These are phyloP conservation scores for Talaromyces sp. DNA, from an alignment of 2,329 filamentous ascomycete species.

Conservation along the genomic window DNA sequence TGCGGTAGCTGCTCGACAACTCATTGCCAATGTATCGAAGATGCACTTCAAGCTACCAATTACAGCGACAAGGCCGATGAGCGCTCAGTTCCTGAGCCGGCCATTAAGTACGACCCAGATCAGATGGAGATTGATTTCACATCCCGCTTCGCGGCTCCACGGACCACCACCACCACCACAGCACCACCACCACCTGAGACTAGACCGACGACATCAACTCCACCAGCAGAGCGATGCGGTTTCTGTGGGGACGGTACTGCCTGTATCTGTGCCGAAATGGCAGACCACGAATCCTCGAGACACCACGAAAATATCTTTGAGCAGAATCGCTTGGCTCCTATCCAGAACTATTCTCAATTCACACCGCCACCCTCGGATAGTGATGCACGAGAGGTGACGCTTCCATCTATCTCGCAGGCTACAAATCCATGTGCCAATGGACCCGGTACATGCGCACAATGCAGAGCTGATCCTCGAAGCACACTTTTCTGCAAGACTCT, in stretches of 20 bases:
- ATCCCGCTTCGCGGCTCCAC: conserved; percentile 53
- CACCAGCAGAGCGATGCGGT: conserved; percentile 63
- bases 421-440: conserved; percentile 57
- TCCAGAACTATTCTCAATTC: conserved; percentile 47
- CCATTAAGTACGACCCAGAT: conserved; percentile 45
- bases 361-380: conserved; percentile 53
- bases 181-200: not conserved
- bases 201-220: conserved; percentile 23
- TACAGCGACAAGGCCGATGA: conserved; percentile 35
- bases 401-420: conserved; percentile 35
- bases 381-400: conserved; percentile 55
- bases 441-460: conserved; percentile 75
- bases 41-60: conserved; percentile 48
- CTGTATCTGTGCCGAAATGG: conserved; percentile 72
- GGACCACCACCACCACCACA: not conserved
- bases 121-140: conserved; percentile 72
- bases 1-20: conserved; percentile 64
- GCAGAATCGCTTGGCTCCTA: conserved; percentile 42
- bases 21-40: conserved; percentile 60
- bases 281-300: conserved; percentile 41
- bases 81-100: conserved; percentile 50
- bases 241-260: conserved; percentile 80
- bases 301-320: conserved; percentile 46
- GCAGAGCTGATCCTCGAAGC: conserved; percentile 70
- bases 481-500: conserved; percentile 80